Evolutionary conservation across 2,329 filamentous ascomycete species (phyloP).

Genomic region (Colletotrichum scovillei): DNA sequence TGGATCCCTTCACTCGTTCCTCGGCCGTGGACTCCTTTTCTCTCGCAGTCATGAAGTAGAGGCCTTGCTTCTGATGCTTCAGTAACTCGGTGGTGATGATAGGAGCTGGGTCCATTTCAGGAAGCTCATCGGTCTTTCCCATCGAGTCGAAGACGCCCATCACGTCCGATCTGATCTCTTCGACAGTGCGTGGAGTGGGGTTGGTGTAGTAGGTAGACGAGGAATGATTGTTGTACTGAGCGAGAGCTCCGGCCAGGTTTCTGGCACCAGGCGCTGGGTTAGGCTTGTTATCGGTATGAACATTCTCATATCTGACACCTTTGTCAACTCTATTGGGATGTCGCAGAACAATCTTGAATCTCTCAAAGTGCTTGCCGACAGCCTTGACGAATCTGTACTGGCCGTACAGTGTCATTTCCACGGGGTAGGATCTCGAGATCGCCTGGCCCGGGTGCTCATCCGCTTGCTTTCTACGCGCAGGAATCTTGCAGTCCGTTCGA

Average conservation of each 20-base stretch:
- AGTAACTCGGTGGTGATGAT: constrained; percentile 77
- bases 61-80: constrained; percentile 88
- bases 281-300: constrained; percentile 69
- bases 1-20: constrained; percentile 74
- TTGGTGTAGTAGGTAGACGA: constrained; percentile 38
- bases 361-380: constrained; percentile 76
- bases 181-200: constrained; percentile 71
- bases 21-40: constrained; percentile 71
- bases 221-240: constrained; percentile 28
- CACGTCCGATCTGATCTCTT: constrained; percentile 88
- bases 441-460: constrained; percentile 74
- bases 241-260: constrained; percentile 36
- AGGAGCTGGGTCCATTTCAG: constrained; percentile 74
- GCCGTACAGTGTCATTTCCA: constrained; percentile 85
- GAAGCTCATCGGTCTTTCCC: constrained; percentile 79
- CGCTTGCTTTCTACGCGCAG: constrained; percentile 69
- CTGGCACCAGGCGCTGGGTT: constrained; percentile 44
- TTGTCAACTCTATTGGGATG: constrained; percentile 62
- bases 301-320: constrained; percentile 80
- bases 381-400: constrained; percentile 72
- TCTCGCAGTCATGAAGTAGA: constrained; percentile 85
- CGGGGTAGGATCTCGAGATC: constrained; percentile 69
- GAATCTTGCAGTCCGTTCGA: constrained; percentile 78
- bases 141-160: constrained; percentile 90
- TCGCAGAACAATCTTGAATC: constrained; percentile 74